These are phyloP conservation scores for Nicotiana undulata DNA, from an alignment of 257 asterid species.

Conservation along the genomic window DNA sequence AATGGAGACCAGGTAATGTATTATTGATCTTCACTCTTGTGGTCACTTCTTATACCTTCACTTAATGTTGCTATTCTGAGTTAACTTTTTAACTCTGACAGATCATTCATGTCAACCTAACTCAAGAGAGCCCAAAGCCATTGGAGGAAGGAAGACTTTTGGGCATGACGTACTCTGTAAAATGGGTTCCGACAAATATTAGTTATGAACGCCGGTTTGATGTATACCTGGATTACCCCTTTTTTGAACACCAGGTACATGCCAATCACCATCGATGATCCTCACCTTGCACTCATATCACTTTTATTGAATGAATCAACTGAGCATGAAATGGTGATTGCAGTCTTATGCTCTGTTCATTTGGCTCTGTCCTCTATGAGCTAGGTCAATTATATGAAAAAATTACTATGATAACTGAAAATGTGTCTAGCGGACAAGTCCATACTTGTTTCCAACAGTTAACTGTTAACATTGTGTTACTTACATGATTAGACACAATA, in stretches of 20 bases:
- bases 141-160: slow-evolving; percentile 52
- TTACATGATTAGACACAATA: background rate
- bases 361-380: background rate
- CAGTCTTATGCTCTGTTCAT: background rate
- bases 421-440: background rate
- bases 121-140: slow-evolving; percentile 57
- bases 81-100: slow-evolving; percentile 4
- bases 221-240: slow-evolving; percentile 75
- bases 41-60: background rate
- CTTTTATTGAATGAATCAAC: background rate
- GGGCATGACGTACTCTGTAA: slow-evolving; percentile 75
- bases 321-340: background rate
- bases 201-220: slow-evolving; percentile 67
- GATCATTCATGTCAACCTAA: slow-evolving; percentile 68
- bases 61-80: background rate
- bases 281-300: background rate
- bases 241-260: slow-evolving; percentile 74
- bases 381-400: background rate
- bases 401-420: background rate
- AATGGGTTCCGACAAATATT: slow-evolving; percentile 55
- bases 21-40: background rate
- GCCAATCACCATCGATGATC: background rate
- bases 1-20: slow-evolving; percentile 52
- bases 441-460: background rate
- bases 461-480: background rate